Base-by-base conservation (phyloP, 495 filamentous ascomycete species). In the Cenococcum geophilum region DNA sequence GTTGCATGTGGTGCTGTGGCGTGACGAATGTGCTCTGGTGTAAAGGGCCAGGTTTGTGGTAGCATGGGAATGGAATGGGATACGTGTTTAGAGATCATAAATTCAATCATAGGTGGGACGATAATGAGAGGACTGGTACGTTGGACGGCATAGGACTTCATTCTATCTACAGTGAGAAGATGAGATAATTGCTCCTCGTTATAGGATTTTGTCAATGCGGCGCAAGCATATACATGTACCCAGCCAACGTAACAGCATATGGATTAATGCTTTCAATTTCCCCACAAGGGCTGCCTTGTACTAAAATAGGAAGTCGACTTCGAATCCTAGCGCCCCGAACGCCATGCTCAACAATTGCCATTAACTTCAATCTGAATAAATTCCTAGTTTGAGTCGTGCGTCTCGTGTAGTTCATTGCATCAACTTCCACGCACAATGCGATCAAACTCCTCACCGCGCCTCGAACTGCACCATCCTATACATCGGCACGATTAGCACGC, bases 381-480 rank as follows among this genome's bases (percentile, higher is more conserved):
- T 45, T 45, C 40, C 40, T 27, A 54, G n/a, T 5, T 12, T 16
- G 50, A 20, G 18, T 16, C 50, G n/a, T 27, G 18, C 18, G 5
- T 32, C 6, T 32, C 27, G 27, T 32, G 6, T 6, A 32, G 27
- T 6, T 20, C 23, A 5, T 27, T 35, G 14, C 36, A 21, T 20
- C 53, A 18, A 27, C 18, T 4, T 42, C 37, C 27, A 32, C 27
- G 27, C 27, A 32, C 6, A 2, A 32, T 6, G 27, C 27, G 27
- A 32, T 6, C 27, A 32, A 6, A 6, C 16, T 5, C 59, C 56
- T 64, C 49, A 97, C 68, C 92, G 85, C 53, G 95, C 95, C 77
- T 98, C 92, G 69, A 98, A 98, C 75, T 98, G 93, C 36, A 98
- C 92, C 92, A 98, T 97, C 61, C 85, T 83, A 80, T 80, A 59